phyloP scores from a whole-genome alignment of 1,139 yeast species.

The Zygotorulaspora mrakii region DNA sequence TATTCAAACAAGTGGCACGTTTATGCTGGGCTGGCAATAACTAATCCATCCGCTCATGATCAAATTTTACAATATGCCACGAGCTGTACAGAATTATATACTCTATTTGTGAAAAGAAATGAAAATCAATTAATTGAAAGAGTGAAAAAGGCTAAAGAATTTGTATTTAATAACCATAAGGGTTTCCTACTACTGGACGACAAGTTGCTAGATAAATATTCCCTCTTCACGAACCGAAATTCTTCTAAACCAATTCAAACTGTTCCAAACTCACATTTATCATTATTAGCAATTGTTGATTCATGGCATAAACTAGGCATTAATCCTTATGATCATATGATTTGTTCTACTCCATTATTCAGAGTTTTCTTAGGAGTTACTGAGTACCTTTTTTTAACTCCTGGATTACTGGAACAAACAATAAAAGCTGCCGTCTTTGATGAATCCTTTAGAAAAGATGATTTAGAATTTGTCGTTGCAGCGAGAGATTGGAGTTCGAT shows the following conservation, averaged over 20 bases:
- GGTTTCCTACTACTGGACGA: slow-evolving; percentile 64
- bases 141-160: slow-evolving; percentile 61
- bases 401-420: slow-evolving; percentile 74
- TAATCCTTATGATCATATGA: slow-evolving; percentile 92
- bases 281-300: slow-evolving; percentile 86
- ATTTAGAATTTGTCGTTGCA: slow-evolving; percentile 77
- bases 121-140: slow-evolving; percentile 56
- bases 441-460: slow-evolving; percentile 75
- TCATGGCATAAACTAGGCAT: slow-evolving; percentile 85
- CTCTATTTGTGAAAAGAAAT: slow-evolving; percentile 73
- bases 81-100: slow-evolving; percentile 76
- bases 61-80: slow-evolving; percentile 88
- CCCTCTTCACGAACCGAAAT: slow-evolving; percentile 45
- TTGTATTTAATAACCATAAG: slow-evolving; percentile 61
- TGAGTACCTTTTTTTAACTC: slow-evolving; percentile 83
- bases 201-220: slow-evolving; percentile 70
- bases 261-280: slow-evolving; percentile 79
- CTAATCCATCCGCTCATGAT: slow-evolving; percentile 89
- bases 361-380: slow-evolving; percentile 92
- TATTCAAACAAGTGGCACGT: slow-evolving; percentile 97
- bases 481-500: slow-evolving; percentile 84
- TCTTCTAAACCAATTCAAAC: slow-evolving; percentile 44
- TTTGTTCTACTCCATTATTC: slow-evolving; percentile 91
- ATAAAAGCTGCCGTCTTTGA: slow-evolving; percentile 66
- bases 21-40: slow-evolving; percentile 93